phyloP scores from a whole-genome alignment of 768 basidiomycete species.

The Sporobolomyces phaffii region DNA sequence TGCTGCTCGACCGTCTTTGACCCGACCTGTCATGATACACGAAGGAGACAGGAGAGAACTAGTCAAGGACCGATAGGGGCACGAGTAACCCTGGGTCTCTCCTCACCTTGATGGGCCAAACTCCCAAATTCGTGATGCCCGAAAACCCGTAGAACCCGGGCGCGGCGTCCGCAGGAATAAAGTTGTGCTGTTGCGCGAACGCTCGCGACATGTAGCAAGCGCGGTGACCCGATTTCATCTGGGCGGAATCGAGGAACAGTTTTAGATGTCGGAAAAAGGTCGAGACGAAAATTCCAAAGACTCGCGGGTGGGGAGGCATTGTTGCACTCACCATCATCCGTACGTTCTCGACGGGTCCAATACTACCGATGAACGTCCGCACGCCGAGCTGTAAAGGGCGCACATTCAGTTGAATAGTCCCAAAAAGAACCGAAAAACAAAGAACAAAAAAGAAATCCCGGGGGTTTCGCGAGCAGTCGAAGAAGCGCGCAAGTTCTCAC shows the following conservation, averaged over 20 bases:
- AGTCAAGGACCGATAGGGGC: neutral
- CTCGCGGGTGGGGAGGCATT: too few relatives aligned
- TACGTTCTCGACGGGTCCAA: constrained; percentile 70
- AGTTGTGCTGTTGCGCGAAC: constrained; percentile 79
- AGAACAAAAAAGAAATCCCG: too few relatives aligned
- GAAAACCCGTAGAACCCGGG: constrained; percentile 92
- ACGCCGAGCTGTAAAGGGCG: constrained; percentile 55
- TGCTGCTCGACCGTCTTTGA: constrained; percentile 47
- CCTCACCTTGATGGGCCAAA: constrained; percentile 59
- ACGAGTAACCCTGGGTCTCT: too few relatives aligned
- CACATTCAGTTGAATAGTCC: neutral
- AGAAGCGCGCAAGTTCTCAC: neutral
- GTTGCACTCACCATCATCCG: constrained; percentile 60
- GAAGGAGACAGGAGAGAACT: too few relatives aligned
- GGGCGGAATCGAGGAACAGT: constrained; percentile 49
- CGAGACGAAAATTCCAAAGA: too few relatives aligned
- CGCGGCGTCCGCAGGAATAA: constrained; percentile 77
- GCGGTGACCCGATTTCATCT: constrained; percentile 82
- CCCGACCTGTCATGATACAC: constrained; percentile 46
- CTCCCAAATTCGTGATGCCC: constrained; percentile 50
- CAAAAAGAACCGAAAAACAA: neutral
- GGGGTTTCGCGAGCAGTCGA: too few relatives aligned
- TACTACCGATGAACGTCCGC: constrained; percentile 79
- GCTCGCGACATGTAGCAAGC: constrained; percentile 93
- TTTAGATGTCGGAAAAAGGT: neutral